Conservation (phyloP, 805 yeast species). For the Candida namnaoensis region DNA sequence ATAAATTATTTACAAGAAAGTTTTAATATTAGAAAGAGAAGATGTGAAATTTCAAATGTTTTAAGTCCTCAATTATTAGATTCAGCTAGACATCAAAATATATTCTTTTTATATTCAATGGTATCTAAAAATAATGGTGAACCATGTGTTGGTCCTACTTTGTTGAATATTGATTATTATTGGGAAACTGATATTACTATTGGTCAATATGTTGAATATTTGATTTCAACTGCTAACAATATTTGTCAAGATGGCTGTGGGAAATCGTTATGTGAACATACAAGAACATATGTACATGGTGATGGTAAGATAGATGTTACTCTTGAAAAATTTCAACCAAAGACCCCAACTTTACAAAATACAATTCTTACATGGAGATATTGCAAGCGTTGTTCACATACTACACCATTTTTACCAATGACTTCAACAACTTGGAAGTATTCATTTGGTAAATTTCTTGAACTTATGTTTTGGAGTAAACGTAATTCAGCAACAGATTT, state of each 20-base stretch:
- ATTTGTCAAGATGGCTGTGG: conserved; percentile 82
- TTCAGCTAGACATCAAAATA: conserved; percentile 68
- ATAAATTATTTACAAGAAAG: conserved; percentile 20
- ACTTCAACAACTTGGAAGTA: conserved; percentile 82
- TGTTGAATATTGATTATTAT: conserved; percentile 78
- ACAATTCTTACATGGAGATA: conserved; percentile 85
- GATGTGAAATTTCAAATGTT: conserved; percentile 58
- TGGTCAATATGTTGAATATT: conserved; percentile 82
- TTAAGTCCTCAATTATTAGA: conserved; percentile 52
- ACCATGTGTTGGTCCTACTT: conserved; percentile 88
- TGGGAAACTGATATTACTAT: conserved; percentile 86
- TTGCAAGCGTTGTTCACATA: conserved; percentile 69
- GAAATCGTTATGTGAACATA: conserved; percentile 60
- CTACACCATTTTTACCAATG: conserved; percentile 75
- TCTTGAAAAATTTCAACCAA: conserved; percentile 51
- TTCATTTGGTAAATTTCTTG: conserved; percentile 90
- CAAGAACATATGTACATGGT: conserved; percentile 84
- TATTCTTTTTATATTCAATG: conserved; percentile 71
- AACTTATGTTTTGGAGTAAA: conserved; percentile 71
- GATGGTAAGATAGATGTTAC: conserved; percentile 72
- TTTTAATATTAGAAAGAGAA: conserved; percentile 31
- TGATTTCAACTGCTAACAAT: conserved; percentile 56
- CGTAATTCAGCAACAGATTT: conserved; percentile 44
- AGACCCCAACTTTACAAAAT: conserved; percentile 51
- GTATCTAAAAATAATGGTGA: conserved; percentile 79